phyloP scores from a whole-genome alignment of 768 basidiomycete species.

The Panaeolus cyanescens region DNA sequence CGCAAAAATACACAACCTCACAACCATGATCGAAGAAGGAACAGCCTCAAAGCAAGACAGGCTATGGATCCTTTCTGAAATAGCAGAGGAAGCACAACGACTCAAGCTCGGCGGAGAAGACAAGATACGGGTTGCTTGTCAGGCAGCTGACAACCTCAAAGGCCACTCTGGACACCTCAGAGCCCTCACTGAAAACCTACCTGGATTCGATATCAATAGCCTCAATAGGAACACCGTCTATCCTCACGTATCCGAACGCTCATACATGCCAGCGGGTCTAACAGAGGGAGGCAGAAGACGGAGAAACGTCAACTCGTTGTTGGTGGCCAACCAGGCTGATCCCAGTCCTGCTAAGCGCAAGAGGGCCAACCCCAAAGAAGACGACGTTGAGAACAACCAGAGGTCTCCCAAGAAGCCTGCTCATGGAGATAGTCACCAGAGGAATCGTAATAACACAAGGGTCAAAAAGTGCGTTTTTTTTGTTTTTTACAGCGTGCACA shows the following conservation, averaged over 20 bases:
- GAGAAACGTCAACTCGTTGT: constrained; percentile 56
- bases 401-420: constrained; percentile 70
- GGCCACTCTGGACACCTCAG: constrained; percentile 62
- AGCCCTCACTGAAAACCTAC: constrained; percentile 61
- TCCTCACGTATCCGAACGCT: constrained; percentile 72
- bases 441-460: constrained; percentile 54
- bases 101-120: constrained; percentile 96
- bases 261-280: constrained; percentile 62
- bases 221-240: constrained; percentile 69
- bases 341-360: constrained; percentile 69
- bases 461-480: constrained; percentile 57
- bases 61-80: constrained; percentile 85
- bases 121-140: constrained; percentile 94
- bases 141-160: constrained; percentile 87
- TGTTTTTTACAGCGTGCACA: constrained; percentile 10
- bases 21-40: constrained; percentile 72
- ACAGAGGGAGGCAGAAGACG: constrained; percentile 68
- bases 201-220: constrained; percentile 58
- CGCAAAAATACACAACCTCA: constrained; percentile 74
- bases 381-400: constrained; percentile 56
- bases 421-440: constrained; percentile 42
- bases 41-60: constrained; percentile 65
- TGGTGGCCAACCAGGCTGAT: constrained; percentile 52
- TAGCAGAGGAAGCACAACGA: constrained; percentile 89
- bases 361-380: constrained; percentile 54